phyloP scores from a whole-genome alignment of 2,329 filamentous ascomycete species.

The Macrophomina phaseolina region DNA sequence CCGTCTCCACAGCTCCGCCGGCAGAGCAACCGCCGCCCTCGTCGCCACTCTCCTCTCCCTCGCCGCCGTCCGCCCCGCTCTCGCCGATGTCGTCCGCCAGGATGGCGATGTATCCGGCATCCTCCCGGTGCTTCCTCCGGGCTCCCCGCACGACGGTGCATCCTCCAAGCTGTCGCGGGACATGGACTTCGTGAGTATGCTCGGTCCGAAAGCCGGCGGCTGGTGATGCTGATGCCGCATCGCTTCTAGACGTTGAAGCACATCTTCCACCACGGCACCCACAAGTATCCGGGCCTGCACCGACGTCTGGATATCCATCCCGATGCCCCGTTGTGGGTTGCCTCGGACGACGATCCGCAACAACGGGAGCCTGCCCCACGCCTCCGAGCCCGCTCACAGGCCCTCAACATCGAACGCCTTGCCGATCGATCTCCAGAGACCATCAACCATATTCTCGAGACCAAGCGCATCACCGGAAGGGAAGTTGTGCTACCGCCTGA shows the following conservation, averaged over 20 bases:
- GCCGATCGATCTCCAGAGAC: slow-evolving; percentile 76
- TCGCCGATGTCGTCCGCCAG: background rate
- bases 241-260: slow-evolving; percentile 70
- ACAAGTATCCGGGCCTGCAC: slow-evolving; percentile 75
- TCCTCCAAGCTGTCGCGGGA: slow-evolving; percentile 10
- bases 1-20: slow-evolving; percentile 28
- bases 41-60: slow-evolving; percentile 72
- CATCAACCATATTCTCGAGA: slow-evolving; percentile 78
- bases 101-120: slow-evolving; percentile 29
- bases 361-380: slow-evolving; percentile 49
- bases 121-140: slow-evolving; percentile 29
- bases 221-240: slow-evolving; percentile 31
- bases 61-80: slow-evolving; percentile 42
- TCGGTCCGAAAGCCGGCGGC: slow-evolving; percentile 16
- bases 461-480: slow-evolving; percentile 71
- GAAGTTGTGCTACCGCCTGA: slow-evolving; percentile 69
- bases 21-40: slow-evolving; percentile 52
- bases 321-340: slow-evolving; percentile 66
- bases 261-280: slow-evolving; percentile 89
- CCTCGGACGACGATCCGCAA: slow-evolving; percentile 59
- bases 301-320: slow-evolving; percentile 73
- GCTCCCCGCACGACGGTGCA: slow-evolving; percentile 31
- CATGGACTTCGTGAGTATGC: slow-evolving; percentile 27
- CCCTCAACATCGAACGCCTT: slow-evolving; percentile 77
- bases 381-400: slow-evolving; percentile 64